A percentile compares a stretch with the other conserved stretches of the same genome.
Conservation (phyloP, 2,329 filamentous ascomycete species). For the Aspergillus ruber region DNA sequence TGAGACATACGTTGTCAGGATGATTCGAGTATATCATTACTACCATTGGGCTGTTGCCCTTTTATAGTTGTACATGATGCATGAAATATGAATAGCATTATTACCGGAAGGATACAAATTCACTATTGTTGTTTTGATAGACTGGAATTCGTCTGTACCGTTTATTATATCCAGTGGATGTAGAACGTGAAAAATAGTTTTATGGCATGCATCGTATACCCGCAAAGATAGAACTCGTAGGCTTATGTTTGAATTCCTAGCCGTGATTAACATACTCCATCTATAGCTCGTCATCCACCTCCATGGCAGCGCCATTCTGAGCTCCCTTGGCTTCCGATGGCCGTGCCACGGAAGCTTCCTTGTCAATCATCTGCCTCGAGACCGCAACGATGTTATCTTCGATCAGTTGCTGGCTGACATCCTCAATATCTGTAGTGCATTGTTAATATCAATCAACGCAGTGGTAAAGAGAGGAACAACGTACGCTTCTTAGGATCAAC, state of each 20-base stretch:
- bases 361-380: constrained; percentile 99
- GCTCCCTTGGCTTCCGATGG: constrained; percentile 40
- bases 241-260: not conserved
- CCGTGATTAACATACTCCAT: constrained; percentile 7
- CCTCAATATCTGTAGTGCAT: constrained; percentile 66
- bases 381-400: constrained; percentile 99
- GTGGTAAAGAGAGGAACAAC: constrained; percentile 18
- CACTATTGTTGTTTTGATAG: not conserved
- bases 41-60: not conserved
- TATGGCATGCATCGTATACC: not conserved
- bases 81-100: not conserved
- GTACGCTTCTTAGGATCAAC: constrained; percentile 94
- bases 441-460: constrained; percentile 13
- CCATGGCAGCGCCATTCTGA: constrained; percentile 54
- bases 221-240: not conserved
- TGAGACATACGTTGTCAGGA: no score
- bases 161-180: not conserved
- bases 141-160: constrained; percentile 1
- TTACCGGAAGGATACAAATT: no score
- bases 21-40: no score
- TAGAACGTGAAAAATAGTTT: not conserved
- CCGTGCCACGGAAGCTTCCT: constrained; percentile 87
- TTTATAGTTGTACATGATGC: not conserved
- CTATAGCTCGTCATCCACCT: constrained; percentile 58
- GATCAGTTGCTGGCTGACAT: constrained; percentile 91